Evolutionary conservation across 805 yeast species (phyloP).

Genomic region (Limtongia smithiae): DNA sequence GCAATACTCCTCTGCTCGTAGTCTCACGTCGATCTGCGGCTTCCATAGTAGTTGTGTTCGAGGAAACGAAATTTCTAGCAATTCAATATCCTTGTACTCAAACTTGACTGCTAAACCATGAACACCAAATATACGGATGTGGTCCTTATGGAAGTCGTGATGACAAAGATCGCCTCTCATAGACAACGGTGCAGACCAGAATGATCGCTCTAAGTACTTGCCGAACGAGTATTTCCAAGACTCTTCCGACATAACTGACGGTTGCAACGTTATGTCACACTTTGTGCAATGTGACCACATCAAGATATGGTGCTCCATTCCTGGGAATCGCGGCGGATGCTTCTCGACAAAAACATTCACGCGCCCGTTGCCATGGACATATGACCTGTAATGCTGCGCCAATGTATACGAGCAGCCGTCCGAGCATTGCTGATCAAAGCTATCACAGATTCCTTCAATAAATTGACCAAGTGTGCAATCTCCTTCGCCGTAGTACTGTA

Average conservation of each 20-base stretch:
- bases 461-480: slow-evolving; percentile 88
- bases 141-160: slow-evolving; percentile 79
- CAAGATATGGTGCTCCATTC: slow-evolving; percentile 62
- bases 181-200: slow-evolving; percentile 62
- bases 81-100: slow-evolving; percentile 70
- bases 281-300: slow-evolving; percentile 90
- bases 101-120: slow-evolving; percentile 74
- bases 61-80: slow-evolving; percentile 78
- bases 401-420: slow-evolving; percentile 76
- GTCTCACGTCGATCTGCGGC: slow-evolving; percentile 61
- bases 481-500: slow-evolving; percentile 85
- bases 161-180: slow-evolving; percentile 64
- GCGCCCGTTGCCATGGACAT: slow-evolving; percentile 83
- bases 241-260: slow-evolving; percentile 74
- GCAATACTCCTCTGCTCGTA: slow-evolving; percentile 61
- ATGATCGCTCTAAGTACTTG: slow-evolving; percentile 79
- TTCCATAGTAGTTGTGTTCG: slow-evolving; percentile 66
- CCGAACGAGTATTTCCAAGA: slow-evolving; percentile 93
- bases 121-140: slow-evolving; percentile 77
- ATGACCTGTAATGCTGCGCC: slow-evolving; percentile 74
- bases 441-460: slow-evolving; percentile 70
- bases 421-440: slow-evolving; percentile 64
- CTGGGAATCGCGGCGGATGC: slow-evolving; percentile 53
- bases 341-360: slow-evolving; percentile 72
- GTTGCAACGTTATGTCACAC: slow-evolving; percentile 73